Evolutionary conservation across 2,329 filamentous ascomycete genomes (phyloP), one percentile per base, ranked within the genome.

Genomic region (Penicillium decumbens): DNA sequence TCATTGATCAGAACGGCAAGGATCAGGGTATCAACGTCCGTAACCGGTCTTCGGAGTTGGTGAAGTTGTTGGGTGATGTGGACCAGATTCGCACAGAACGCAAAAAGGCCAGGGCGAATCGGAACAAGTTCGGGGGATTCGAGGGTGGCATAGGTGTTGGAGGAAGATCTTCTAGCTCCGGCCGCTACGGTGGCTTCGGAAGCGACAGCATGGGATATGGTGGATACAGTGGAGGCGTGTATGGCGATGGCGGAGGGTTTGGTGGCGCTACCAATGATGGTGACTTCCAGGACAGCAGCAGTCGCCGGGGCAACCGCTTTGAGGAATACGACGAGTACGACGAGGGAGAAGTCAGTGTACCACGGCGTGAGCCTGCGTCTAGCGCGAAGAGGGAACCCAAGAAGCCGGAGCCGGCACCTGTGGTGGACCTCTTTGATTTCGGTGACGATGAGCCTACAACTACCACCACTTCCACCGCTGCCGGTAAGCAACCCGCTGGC

Each of bases 321-420:
- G 92, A 97, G 61, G 93, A 96, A 71, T 98, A 98, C 64, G 91
- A 98, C 66, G 93, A 98, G 71, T 92, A 86, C 63, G 92, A 97
- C 48, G 93, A 95, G 63, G 89, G 80, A 35, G 77, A 79, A 42
- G 73, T 43, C 72, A 43, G 68, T 77, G 44, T 74, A 12, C 80
- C 50, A 72, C 81, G 23, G 74, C 74, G 77, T 61, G 81, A 77
- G 65, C 73, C 77, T 30, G 38, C 47, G 58, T 63, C 66, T 4
- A 61, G 60, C 39, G 59, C 69, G 45, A 72, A 67, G 59, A 65
- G 66, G 56, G 73, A 76, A 57, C 56, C 74, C 58, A 87, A 87
- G 72, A 85, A 85, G 66, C 77, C 83, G 18, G 82, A 88, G 61
- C 80, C 84, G 18, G 76, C 84, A 59, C 80, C 83, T 29, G 89